These are phyloP conservation scores for Kuraishia hungarica DNA, from an alignment of 805 yeast genomes.

Conservation along the genomic window DNA sequence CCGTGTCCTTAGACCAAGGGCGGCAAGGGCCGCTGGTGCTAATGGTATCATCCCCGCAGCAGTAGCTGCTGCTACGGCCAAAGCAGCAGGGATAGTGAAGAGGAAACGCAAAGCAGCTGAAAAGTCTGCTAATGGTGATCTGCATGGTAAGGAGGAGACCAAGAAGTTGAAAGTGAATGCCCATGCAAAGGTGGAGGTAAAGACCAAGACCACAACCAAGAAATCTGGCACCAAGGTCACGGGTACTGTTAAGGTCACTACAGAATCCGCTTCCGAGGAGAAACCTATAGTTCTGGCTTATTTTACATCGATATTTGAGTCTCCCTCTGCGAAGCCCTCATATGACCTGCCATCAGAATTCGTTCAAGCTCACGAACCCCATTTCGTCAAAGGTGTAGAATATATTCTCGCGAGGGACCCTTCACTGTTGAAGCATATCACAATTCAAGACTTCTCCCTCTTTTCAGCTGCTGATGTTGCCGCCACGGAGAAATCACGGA, in stretches of 20 bases:
- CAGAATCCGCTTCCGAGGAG: neutral
- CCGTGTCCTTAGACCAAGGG: neutral
- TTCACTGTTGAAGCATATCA: constrained; percentile 7
- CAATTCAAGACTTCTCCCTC: constrained; percentile 6
- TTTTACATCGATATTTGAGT: neutral
- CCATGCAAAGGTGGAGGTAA: neutral
- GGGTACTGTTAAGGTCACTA: neutral
- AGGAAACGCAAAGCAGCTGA: neutral
- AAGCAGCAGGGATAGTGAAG: neutral
- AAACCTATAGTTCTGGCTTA: neutral
- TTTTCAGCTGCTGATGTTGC: constrained; percentile 4
- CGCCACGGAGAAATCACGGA: neutral
- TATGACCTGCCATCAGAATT: constrained; percentile 8
- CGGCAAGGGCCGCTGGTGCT: neutral
- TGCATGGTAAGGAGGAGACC: neutral
- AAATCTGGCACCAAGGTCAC: neutral
- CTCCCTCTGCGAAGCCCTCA: neutral
- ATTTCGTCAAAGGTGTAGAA: constrained; percentile 16
- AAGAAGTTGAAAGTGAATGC: neutral
- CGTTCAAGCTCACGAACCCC: constrained; percentile 9
- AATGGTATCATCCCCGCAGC: neutral
- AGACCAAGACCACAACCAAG: neutral
- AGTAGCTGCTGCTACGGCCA: neutral
- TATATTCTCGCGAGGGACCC: constrained; percentile 18
- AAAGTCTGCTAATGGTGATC: neutral